Conservation (phyloP, 805 yeast species). For the Yarrowia keelungensis region DNA sequence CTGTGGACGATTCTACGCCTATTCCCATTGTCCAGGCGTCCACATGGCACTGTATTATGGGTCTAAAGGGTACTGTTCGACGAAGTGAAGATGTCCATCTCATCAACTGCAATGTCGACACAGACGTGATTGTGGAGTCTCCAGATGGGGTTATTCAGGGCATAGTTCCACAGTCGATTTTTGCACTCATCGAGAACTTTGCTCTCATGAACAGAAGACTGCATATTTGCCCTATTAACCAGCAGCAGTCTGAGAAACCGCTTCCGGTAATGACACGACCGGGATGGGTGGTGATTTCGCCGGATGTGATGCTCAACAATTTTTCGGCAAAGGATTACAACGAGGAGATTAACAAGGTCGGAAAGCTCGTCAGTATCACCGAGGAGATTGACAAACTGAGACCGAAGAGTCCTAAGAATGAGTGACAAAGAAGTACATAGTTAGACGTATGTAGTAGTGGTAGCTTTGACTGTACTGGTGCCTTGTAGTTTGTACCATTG, state of each 20-base stretch:
- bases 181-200: conserved; percentile 86
- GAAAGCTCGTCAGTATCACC: conserved; percentile 67
- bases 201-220: conserved; percentile 80
- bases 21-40: conserved; percentile 52
- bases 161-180: conserved; percentile 76
- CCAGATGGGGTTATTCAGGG: conserved; percentile 35
- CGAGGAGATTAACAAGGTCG: conserved; percentile 55
- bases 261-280: conserved; percentile 55
- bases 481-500: no score
- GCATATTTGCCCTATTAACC: conserved; percentile 76
- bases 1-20: conserved; percentile 57
- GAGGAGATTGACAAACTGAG: conserved; percentile 79
- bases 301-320: conserved; percentile 79
- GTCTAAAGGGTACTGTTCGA: conserved; percentile 92
- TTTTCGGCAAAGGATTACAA: conserved; percentile 60
- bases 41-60: conserved; percentile 98
- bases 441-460: no score
- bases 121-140: conserved; percentile 79
- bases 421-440: neutral
- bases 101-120: conserved; percentile 90
- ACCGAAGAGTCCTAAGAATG: conserved; percentile 61
- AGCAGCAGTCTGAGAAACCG: conserved; percentile 62
- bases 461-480: no score
- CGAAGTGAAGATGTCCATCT: conserved; percentile 82
- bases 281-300: conserved; percentile 92